Evolutionary conservation across 192 early-diverging fungal species (phyloP), one percentile per base, ranked within the genome.

Genomic region (Podila verticillata): DNA sequence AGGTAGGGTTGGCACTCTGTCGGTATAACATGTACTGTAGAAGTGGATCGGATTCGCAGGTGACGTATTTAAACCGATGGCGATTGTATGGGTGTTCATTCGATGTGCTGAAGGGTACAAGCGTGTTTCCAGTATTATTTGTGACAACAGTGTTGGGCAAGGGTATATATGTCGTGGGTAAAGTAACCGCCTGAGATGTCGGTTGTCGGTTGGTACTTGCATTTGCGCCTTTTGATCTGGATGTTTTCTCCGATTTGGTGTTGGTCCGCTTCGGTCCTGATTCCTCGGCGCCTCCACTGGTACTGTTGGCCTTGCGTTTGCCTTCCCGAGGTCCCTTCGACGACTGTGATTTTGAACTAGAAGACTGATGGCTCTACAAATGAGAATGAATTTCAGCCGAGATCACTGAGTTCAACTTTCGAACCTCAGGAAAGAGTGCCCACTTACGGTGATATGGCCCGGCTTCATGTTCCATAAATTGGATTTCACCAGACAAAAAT

Each of bases 401-500:
- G 13, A 15, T 15, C 15, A 15, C 39, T 44, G 39, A 15, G 13
- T 44, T 44, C 13, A 12, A 1, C n/a, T n/a, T 44, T 12, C 13
- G 1, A 17, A 34, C 7, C 17, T 44, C 17, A 44, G 39, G 39
- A 44, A 44, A 44, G 36, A 44, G 13, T 15, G 15, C 39, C 12
- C 15, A 30, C 68, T 58, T 67, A 86, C 84, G 51, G 73, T 65
- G 30, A 85, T 82, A 47, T 73, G 69, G 1, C 81, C 83, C 2
- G 89, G 88, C 32, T 86, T 82, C 39, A 91, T 82, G 65, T 91
- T 82, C 89, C 89, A 91, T 19, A 91, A 61, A 72, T 88, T 88
- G 26, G 88, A 74, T 68, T 89, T 87, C 7, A 73, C 77, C 17
- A 91, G 63, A 44, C 85, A 83, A 74, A 91, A 91, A 68, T 91